phyloP scores from a whole-genome alignment of 805 yeast species.

The Yamadazyma nakazawae region DNA sequence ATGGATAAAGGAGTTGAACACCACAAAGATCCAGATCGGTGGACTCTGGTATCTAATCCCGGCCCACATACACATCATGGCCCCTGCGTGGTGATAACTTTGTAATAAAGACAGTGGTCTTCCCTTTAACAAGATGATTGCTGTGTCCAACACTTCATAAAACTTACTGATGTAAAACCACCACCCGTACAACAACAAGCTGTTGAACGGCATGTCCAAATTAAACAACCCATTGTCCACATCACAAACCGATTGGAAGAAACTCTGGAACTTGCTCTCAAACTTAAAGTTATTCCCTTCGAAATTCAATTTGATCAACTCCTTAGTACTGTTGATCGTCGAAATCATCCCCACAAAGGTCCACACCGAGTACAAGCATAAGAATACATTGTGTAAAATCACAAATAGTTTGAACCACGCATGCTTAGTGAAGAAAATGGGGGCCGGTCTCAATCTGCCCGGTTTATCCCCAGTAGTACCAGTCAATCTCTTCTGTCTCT shows the following conservation, averaged over 20 bases:
- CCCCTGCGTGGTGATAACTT: conserved; percentile 76
- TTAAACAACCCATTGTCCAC: conserved; percentile 57
- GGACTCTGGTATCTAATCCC: conserved; percentile 68
- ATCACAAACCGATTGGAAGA: conserved; percentile 64
- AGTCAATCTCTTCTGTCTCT: conserved; percentile 38
- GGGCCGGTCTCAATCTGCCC: conserved; percentile 50
- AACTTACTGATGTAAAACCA: conserved; percentile 68
- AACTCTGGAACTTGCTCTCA: conserved; percentile 33
- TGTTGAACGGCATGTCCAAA: conserved; percentile 17
- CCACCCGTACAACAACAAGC: conserved; percentile 58
- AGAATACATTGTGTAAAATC: conserved; percentile 55
- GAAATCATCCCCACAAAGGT: conserved; percentile 63
- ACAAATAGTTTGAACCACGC: conserved; percentile 51
- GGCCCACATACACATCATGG: conserved; percentile 80
- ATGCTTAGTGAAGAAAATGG: conserved; percentile 46
- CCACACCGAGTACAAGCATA: conserved; percentile 68
- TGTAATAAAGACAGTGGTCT: conserved; percentile 63
- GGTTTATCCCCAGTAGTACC: conserved; percentile 16
- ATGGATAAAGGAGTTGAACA: conserved; percentile 76
- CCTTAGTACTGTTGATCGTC: conserved; percentile 44
- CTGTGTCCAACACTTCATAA: conserved; percentile 68
- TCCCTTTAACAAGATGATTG: conserved; percentile 65
- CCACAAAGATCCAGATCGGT: conserved; percentile 79
- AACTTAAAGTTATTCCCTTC: conserved; percentile 16
- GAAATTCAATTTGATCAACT: conserved; percentile 17